Percentiles rank a stretch among this genome's conserved stretches.
These are phyloP conservation scores for Coemansia sp. DNA, from an alignment of 192 early-diverging fungal genomes.

Conservation along the genomic window DNA sequence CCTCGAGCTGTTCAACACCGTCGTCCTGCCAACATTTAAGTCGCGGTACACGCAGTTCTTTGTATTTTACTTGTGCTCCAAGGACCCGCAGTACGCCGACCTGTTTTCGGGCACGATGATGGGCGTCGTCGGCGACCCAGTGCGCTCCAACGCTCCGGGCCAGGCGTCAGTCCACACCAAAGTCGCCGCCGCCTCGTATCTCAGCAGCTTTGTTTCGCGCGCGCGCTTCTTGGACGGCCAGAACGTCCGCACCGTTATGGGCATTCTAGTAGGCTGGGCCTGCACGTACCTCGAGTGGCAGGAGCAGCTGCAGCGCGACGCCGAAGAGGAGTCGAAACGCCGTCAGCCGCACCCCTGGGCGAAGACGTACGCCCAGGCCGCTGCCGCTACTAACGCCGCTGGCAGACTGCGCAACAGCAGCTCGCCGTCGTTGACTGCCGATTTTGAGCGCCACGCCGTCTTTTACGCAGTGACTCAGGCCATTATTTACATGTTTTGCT, in stretches of 20 bases:
- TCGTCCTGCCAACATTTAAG: conserved; percentile 82
- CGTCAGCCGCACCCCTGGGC: neutral
- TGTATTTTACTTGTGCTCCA: conserved; percentile 77
- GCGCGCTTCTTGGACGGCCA: conserved; percentile 71
- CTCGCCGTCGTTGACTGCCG: conserved; percentile 16
- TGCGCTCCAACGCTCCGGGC: conserved; percentile 45
- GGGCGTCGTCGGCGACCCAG: conserved; percentile 51
- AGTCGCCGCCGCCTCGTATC: conserved; percentile 77
- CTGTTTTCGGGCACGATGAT: conserved; percentile 77
- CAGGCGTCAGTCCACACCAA: conserved; percentile 65
- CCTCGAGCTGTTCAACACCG: conserved; percentile 75
- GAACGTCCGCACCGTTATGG: conserved; percentile 65
- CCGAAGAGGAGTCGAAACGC: neutral
- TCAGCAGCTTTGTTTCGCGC: conserved; percentile 84
- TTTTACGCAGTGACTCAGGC: conserved; percentile 90
- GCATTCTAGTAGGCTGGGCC: conserved; percentile 69
- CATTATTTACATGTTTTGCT: conserved; percentile 92
- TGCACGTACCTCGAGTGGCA: conserved; percentile 66
- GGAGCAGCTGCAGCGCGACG: conserved; percentile 49
- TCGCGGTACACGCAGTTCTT: conserved; percentile 92
- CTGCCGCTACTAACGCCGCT: neutral
- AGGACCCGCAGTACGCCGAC: conserved; percentile 68
- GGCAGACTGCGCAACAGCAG: neutral
- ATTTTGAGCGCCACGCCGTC: conserved; percentile 67
- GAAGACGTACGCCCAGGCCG: conserved; percentile 3